Evolutionary conservation across 768 basidiomycete species (phyloP), one percentile per base, ranked within the genome.

Genomic region (Goffeauzyma gilvescens): DNA sequence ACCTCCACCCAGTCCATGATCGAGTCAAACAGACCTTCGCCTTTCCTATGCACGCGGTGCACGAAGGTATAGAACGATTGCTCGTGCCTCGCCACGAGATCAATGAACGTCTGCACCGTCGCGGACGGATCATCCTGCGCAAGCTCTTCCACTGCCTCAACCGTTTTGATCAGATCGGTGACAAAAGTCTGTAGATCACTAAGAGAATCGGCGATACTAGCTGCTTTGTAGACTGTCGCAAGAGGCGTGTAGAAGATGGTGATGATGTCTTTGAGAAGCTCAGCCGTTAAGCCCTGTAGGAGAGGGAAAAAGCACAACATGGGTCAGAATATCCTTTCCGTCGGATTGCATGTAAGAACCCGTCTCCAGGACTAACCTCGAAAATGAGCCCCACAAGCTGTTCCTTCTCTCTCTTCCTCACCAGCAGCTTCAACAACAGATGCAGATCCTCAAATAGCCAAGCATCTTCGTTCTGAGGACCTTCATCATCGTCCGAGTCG

Each of bases 1-100:
- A 83, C 74, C 64, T 96, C 89, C 62, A 93, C 80, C 93, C 93
- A 98, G 28, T 71, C 73, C 86, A 95, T 95, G 44, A 98, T 75
- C 55, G 72, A 75, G 55, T 87, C 81, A 62, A 98, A 98, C 10
- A 98, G 71, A 17, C 78, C 80, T 56, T 87, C 80, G 26, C 93
- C 93, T 60, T 95, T 95, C 33, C 85, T 79, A 58, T 98, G 93
- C 2, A 98, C 93, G 53, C 90, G 93, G 73, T 98, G 86, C 21
- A 98, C 89, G 59, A 98, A 98, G 45, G 72, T 71, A 69, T 98
- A 98, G 68, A 96, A 96, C 0, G 85, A 67, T 57, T 89, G 84
- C 54, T 96, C 87, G 62, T 98, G 93, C 12, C 93, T 75, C 55
- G 81, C 74, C 24, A 98, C 79, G 18, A 98, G 76, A 58, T 85